These are phyloP conservation scores for Fusarium guadeloupense DNA, from an alignment of 2,329 filamentous ascomycete genomes.

Conservation along the genomic window DNA sequence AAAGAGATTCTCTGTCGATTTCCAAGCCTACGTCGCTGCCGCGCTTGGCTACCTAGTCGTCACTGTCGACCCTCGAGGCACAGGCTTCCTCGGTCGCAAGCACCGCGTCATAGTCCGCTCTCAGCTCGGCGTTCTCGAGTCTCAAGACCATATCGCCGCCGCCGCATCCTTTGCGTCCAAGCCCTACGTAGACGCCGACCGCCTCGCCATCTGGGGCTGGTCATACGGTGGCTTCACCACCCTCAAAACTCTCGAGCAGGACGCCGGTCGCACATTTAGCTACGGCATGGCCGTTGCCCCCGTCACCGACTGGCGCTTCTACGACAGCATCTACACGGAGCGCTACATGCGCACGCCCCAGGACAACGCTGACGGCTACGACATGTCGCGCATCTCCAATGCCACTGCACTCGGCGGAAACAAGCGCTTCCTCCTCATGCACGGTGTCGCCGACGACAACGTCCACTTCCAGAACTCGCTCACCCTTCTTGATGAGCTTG, in stretches of 20 bases:
- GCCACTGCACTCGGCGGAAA: conserved; percentile 76
- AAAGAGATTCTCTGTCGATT: conserved; percentile 84
- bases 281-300: conserved; percentile 99
- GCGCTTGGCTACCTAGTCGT: conserved; percentile 91
- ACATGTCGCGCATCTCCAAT: conserved; percentile 77
- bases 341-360: conserved; percentile 97
- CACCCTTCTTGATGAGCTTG: conserved; percentile 84
- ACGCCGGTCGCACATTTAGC: conserved; percentile 88
- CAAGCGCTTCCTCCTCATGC: conserved; percentile 93
- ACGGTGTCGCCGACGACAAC: conserved; percentile 96
- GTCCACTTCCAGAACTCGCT: conserved; percentile 97
- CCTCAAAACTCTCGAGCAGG: conserved; percentile 91
- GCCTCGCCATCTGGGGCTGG: conserved; percentile 98
- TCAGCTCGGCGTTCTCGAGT: conserved; percentile 85
- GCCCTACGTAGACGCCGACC: conserved; percentile 81
- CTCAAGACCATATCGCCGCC: conserved; percentile 89
- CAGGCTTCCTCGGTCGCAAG: conserved; percentile 87
- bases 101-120: conserved; percentile 84
- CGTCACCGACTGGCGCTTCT: conserved; percentile 98
- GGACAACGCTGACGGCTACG: conserved; percentile 81
- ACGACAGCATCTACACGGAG: conserved; percentile 94
- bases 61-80: conserved; percentile 92
- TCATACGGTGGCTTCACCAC: conserved; percentile 96
- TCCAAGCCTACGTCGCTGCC: conserved; percentile 88
- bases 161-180: conserved; percentile 85